Evolutionary conservation across 352 stramenopile genomes (phyloP).

Genomic region (Plasmopara muralis): DNA sequence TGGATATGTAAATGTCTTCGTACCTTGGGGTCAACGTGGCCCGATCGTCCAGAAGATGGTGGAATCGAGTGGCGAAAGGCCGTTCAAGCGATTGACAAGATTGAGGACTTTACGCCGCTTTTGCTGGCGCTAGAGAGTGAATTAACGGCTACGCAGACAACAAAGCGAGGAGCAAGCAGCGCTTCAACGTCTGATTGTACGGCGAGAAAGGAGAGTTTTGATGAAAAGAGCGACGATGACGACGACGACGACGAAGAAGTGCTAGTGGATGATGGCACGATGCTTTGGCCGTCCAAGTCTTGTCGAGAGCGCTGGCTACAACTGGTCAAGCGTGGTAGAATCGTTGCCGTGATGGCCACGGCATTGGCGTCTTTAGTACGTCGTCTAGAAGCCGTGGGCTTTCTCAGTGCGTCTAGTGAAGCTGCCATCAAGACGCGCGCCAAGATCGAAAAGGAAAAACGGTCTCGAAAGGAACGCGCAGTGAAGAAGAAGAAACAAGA

Average conservation of each 20-base stretch:
- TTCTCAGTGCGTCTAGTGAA: conserved; percentile 49
- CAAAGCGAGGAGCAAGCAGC: conserved; percentile 15
- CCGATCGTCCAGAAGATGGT: conserved; percentile 33
- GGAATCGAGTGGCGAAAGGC: conserved; percentile 41
- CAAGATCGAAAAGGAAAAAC: conserved; percentile 69
- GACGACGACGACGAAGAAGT: conserved; percentile 69
- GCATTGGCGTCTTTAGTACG: conserved; percentile 62
- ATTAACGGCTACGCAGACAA: conserved; percentile 45
- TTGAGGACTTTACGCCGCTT: conserved; percentile 32
- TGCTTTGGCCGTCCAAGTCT: conserved; percentile 66
- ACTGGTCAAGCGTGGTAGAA: conserved; percentile 44
- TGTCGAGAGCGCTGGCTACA: conserved; percentile 67
- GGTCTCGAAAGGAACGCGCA: conserved; percentile 56
- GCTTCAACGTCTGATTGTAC: conserved; percentile 1
- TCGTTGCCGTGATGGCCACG: conserved; percentile 47
- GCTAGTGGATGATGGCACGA: conserved; percentile 45
- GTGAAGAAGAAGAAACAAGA: conserved; percentile 63
- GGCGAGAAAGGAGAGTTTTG: conserved; percentile 16
- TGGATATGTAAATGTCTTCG: conserved; percentile 62
- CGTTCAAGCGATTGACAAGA: conserved; percentile 29
- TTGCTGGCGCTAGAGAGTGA: conserved; percentile 64
- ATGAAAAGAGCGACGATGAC: conserved; percentile 67
- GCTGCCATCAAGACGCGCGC: conserved; percentile 43
- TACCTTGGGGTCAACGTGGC: conserved; percentile 56
- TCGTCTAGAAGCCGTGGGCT: conserved; percentile 54